These are phyloP conservation scores for Talaromyces sp. DNA, from an alignment of 2,329 filamentous ascomycete genomes.

Conservation along the genomic window DNA sequence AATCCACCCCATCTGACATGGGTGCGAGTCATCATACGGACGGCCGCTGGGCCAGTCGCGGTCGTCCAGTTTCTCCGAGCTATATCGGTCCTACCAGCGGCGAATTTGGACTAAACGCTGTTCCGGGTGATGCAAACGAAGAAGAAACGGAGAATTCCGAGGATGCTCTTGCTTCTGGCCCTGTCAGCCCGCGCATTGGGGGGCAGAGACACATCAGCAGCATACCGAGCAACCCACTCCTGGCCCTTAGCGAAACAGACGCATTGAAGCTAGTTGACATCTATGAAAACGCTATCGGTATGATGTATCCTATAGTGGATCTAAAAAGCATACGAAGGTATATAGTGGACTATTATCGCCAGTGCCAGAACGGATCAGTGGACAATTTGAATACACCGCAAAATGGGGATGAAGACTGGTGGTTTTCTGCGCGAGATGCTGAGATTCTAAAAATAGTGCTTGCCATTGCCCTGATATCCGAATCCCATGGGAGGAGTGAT, in stretches of 20 bases:
- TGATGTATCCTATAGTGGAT: constrained; percentile 12
- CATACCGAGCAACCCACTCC: constrained; percentile 5
- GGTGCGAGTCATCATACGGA: constrained; percentile 1
- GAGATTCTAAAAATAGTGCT: constrained; percentile 75
- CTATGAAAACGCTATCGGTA: constrained; percentile 11
- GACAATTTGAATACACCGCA: background rate
- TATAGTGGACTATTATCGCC: constrained; percentile 8
- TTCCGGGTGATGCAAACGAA: constrained; percentile 3
- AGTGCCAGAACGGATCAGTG: background rate
- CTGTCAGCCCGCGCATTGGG: background rate
- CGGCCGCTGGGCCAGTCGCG: constrained; percentile 10
- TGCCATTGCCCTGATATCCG: constrained; percentile 67
- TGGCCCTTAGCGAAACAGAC: constrained; percentile 4
- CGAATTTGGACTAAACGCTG: constrained; percentile 25
- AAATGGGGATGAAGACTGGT: constrained; percentile 26
- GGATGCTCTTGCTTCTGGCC: background rate
- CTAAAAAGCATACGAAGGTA: constrained; percentile 9
- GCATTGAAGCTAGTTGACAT: constrained; percentile 8
- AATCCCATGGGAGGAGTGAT: constrained; percentile 71
- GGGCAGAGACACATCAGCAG: background rate
- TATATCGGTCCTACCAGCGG: constrained; percentile 32
- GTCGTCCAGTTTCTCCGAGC: constrained; percentile 24
- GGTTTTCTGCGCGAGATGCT: constrained; percentile 45
- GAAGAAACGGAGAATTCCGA: constrained; percentile 9
- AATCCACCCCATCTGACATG: constrained; percentile 9